Conservation (phyloP, 257 asterid species). For the Nicotiana paniculata region DNA sequence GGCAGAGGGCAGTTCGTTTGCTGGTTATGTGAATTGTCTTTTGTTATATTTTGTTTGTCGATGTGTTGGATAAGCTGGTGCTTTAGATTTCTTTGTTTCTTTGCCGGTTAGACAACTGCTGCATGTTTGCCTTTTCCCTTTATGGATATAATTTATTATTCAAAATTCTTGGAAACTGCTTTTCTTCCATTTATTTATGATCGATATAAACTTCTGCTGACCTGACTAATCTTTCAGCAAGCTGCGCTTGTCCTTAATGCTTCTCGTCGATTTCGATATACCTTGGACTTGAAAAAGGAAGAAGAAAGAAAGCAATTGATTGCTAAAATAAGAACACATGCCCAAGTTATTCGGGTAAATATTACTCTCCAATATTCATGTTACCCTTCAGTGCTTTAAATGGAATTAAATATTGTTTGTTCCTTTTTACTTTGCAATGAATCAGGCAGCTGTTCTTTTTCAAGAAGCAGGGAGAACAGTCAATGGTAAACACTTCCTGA, state of each 20-base stretch:
- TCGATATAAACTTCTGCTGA: not conserved
- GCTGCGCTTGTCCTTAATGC: conserved; percentile 96
- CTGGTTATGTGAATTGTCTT: conserved; percentile 1
- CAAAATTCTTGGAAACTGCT: not conserved
- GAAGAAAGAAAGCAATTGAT: conserved; percentile 74
- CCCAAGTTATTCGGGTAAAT: conserved; percentile 87
- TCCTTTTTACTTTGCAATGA: conserved; percentile 7
- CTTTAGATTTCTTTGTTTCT: not conserved
- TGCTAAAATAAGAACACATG: conserved; percentile 78
- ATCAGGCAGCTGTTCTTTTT: conserved; percentile 89
- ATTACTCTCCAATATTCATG: not conserved
- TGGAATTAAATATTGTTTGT: not conserved
- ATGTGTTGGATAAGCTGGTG: not conserved
- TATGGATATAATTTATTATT: not conserved
- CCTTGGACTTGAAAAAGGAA: conserved; percentile 85
- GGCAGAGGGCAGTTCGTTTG: not conserved
- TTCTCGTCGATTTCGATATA: conserved; percentile 88
- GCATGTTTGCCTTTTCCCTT: not conserved
- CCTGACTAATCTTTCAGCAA: conserved; percentile 47
- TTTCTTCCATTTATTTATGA: not conserved
- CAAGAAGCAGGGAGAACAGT: conserved; percentile 56
- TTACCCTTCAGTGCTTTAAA: not conserved
- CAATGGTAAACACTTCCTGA: conserved; percentile 33
- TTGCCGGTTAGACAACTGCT: not conserved
- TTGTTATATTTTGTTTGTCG: not conserved